These are phyloP conservation scores for Oryza glumipatula DNA, from an alignment of 176 grass and related monocot genomes.

Conservation along the genomic window DNA sequence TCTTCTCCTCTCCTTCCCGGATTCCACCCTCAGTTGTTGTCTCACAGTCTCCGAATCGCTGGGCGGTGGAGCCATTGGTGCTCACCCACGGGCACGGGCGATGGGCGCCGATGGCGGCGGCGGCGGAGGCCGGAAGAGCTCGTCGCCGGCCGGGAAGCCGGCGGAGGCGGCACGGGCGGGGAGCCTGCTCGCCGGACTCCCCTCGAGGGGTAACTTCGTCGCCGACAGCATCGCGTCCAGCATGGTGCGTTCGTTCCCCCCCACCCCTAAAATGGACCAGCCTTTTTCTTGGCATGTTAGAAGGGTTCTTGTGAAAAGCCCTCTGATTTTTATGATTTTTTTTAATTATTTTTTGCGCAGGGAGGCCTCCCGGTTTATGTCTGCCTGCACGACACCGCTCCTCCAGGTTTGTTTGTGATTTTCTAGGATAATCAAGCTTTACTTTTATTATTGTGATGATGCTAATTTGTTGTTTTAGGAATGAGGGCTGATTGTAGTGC, in stretches of 20 bases:
- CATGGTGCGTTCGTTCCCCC: conserved; percentile 2
- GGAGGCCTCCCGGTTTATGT: conserved; percentile 47
- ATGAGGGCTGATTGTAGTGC: background rate
- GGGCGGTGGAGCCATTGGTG: background rate
- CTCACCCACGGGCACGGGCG: background rate
- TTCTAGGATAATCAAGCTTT: background rate
- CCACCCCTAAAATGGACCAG: background rate
- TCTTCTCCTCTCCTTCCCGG: background rate
- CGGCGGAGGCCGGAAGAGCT: conserved; percentile 9
- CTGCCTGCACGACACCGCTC: conserved; percentile 43
- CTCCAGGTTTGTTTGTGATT: conserved; percentile 36
- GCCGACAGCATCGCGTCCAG: conserved; percentile 22
- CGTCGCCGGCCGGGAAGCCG: background rate
- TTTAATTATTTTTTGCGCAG: background rate
- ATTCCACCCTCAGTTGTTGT: background rate
- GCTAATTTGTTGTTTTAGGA: background rate
- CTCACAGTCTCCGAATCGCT: background rate
- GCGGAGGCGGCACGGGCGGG: background rate
- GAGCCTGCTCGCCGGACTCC: conserved; percentile 30
- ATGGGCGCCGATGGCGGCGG: conserved; percentile 33
- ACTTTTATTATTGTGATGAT: background rate
- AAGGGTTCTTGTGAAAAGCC: background rate
- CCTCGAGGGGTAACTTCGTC: conserved; percentile 32
- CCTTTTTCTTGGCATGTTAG: background rate
- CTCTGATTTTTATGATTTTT: background rate